Conservation (phyloP, 2,329 filamentous ascomycete genomes). For the Canariomyces notabilis region DNA sequence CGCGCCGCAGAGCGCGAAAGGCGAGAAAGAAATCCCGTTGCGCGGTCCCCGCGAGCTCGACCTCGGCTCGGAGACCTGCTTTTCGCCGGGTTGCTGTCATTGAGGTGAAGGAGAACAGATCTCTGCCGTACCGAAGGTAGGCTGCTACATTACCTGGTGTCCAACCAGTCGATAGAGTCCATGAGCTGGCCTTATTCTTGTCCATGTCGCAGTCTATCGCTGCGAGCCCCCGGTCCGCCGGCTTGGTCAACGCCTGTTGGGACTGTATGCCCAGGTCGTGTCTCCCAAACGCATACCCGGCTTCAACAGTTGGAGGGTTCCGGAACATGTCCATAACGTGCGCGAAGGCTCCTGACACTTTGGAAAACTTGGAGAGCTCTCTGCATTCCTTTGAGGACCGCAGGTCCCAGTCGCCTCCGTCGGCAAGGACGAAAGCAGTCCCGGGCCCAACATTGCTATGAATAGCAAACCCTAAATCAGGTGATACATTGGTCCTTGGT, state of each 20-base stretch:
- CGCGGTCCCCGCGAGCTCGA: conserved; percentile 37
- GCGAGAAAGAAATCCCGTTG: conserved; percentile 37
- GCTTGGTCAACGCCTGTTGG: conserved; percentile 30
- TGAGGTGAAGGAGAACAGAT: conserved; percentile 28
- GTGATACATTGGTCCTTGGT: conserved; percentile 21
- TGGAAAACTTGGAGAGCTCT: conserved; percentile 31
- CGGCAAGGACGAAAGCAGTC: conserved; percentile 35
- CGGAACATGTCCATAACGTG: conserved; percentile 13
- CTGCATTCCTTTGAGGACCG: conserved; percentile 28
- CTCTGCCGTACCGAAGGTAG: conserved; percentile 35
- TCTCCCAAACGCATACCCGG: conserved; percentile 35
- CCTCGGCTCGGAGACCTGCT: conserved; percentile 34
- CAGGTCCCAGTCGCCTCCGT: conserved; percentile 39
- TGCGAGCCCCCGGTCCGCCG: conserved; percentile 33
- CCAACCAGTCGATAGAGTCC: conserved; percentile 37
- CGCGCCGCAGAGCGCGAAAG: conserved; percentile 39
- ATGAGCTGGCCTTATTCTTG: conserved; percentile 28
- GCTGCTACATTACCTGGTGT: conserved; percentile 30
- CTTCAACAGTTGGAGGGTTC: conserved; percentile 36
- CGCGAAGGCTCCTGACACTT: conserved; percentile 24
- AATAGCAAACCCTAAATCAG: conserved; percentile 31
- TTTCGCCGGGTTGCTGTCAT: background rate
- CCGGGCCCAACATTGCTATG: conserved; percentile 33
- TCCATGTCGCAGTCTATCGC: conserved; percentile 34
- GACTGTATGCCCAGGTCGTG: conserved; percentile 30